Percentiles rank a stretch among this genome's conserved stretches.
These are phyloP conservation scores for Ophiostoma angusticollis DNA, from an alignment of 2,329 filamentous ascomycete species.

Conservation along the genomic window DNA sequence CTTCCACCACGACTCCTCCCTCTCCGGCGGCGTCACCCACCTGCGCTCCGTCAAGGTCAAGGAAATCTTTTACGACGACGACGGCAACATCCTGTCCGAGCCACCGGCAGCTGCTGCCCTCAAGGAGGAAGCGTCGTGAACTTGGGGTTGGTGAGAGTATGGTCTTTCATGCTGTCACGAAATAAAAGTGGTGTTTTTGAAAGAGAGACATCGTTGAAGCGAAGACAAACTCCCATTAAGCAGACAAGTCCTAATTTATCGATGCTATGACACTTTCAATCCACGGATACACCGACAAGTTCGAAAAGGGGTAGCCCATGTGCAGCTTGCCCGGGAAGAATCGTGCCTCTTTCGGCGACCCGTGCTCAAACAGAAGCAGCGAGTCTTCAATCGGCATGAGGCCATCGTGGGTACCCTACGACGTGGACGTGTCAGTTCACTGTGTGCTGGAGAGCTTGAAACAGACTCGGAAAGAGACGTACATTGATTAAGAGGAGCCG, in stretches of 20 bases:
- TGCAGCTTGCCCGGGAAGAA: constrained; percentile 50
- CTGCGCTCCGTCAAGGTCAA: constrained; percentile 60
- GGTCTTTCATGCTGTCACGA: no score
- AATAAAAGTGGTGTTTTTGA: background rate
- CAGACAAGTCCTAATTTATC: constrained; percentile 5
- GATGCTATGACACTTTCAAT: constrained; percentile 41
- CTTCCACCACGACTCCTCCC: constrained; percentile 62
- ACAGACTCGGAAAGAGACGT: constrained; percentile 15
- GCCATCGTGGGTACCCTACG: constrained; percentile 46
- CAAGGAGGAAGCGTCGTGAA: background rate
- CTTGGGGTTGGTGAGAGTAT: no score
- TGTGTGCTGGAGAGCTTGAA: background rate
- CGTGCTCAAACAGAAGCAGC: constrained; percentile 51
- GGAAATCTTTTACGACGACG: constrained; percentile 59
- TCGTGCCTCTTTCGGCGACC: constrained; percentile 50
- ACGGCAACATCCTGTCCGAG: constrained; percentile 45
- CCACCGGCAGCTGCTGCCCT: no score
- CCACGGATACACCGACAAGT: constrained; percentile 45
- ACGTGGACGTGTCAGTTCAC: no score
- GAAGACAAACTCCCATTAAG: background rate
- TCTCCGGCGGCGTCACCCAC: constrained; percentile 57
- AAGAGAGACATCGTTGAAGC: background rate
- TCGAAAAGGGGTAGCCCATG: constrained; percentile 55
- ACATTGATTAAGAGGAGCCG: constrained; percentile 50
- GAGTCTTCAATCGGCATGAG: constrained; percentile 58